Base-by-base conservation (phyloP, 257 asterid genomes). In the Plectranthus barbatus region DNA sequence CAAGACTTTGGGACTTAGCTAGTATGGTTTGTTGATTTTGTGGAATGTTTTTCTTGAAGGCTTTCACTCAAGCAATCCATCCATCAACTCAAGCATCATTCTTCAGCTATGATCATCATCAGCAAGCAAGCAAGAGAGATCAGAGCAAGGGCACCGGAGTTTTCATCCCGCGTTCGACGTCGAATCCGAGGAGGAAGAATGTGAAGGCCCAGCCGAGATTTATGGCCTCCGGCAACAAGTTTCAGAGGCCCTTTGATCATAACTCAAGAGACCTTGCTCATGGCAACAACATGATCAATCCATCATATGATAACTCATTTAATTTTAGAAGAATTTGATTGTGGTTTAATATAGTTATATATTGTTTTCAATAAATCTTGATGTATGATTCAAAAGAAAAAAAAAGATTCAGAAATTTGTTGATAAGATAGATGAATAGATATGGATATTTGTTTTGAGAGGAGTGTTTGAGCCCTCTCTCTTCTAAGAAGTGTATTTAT, bases 101-200 rank as follows among this genome's bases (percentile, higher is more conserved):
- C 54, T 36, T 62, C 14, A 71, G 62, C 45, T 60, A 76, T 45
- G 85, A 81, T 60, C 83, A 81, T 59, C 83, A 75, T 0, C 11
- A 37, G 42, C 42, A 37, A 37, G 3, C 13, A 37, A 9, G 66
- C 80, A 87, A 74, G 59, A 81, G 85, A 71, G 90, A 81, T n/a
- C n/a, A n/a, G 63, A 84, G 87, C 83, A 87, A 87, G 73, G 97
- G 97, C 14, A 90, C 97, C 3, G 96, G 97, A 54, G 97, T 90
- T 7, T 90, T 90, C 20, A 87, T 90, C 60, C 97, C 97, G 6
- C 87, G 73, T 51, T 80, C 88, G 13, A 74, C 86, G 5, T 62
- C 82, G 9, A 76, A 80, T 37, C 74, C 78, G 0, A 77, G 88
- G 56, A 70, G 88, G 70, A 83, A 76, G 60, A 81, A 62, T 51